These are phyloP conservation scores for Sonneratia alba DNA, from an alignment of 345 rosid species.

Conservation along the genomic window DNA sequence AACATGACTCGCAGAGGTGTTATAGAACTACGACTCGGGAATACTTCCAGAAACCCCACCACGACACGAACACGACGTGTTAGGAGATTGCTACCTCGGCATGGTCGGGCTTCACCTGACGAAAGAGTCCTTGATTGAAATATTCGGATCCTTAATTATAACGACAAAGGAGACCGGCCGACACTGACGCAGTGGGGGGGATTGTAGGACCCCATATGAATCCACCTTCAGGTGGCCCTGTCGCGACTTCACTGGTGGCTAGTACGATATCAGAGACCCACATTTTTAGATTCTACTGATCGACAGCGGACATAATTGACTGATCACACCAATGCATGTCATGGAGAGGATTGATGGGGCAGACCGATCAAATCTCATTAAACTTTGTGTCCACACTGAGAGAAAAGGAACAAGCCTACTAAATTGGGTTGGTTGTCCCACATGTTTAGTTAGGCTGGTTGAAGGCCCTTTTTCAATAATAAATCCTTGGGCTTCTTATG, in stretches of 20 bases:
- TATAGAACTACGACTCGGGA: too few relatives aligned
- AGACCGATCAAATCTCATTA: background rate
- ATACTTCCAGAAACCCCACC: too few relatives aligned
- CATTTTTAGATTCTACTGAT: background rate
- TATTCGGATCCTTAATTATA: background rate
- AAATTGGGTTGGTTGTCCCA: too few relatives aligned
- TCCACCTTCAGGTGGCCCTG: background rate
- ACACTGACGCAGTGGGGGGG: background rate
- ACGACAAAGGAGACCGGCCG: background rate
- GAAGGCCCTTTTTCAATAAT: too few relatives aligned
- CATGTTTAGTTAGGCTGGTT: too few relatives aligned
- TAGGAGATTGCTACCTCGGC: background rate
- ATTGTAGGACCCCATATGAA: background rate
- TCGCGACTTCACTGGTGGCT: background rate
- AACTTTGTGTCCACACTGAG: too few relatives aligned
- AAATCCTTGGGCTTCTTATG: background rate
- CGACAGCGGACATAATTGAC: background rate
- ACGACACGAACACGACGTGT: background rate
- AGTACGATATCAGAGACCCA: background rate
- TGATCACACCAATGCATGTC: background rate
- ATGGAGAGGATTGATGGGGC: background rate
- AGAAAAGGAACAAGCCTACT: too few relatives aligned
- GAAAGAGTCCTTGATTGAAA: background rate
- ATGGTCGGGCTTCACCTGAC: background rate
- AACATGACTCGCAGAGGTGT: too few relatives aligned